phyloP scores from a whole-genome alignment of 73 alveolate species.

The Symbiodinium pilosum region DNA sequence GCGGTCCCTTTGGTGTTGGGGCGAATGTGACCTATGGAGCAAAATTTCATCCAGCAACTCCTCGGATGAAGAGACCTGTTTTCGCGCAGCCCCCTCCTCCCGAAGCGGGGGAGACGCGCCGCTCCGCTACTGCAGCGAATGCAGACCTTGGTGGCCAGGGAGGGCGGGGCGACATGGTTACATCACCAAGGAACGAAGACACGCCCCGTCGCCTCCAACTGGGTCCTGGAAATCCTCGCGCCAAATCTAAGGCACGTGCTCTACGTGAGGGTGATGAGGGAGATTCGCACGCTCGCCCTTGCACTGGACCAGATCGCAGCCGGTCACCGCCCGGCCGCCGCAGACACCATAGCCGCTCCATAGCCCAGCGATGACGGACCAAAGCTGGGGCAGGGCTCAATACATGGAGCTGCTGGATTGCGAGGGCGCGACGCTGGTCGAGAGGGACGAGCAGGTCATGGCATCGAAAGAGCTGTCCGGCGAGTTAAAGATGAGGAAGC shows the following conservation, averaged over 20 bases:
- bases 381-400: constrained; percentile 9
- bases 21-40: background rate
- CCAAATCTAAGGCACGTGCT: background rate
- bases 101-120: background rate
- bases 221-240: background rate
- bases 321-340: background rate
- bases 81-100: background rate
- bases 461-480: constrained; percentile 12
- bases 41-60: background rate
- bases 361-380: background rate
- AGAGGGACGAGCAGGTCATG: background rate
- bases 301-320: constrained; percentile 14
- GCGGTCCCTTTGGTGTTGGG: background rate
- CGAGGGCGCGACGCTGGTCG: background rate
- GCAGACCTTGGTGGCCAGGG: background rate
- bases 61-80: background rate
- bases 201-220: background rate
- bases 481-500: background rate
- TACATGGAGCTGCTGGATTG: constrained; percentile 15
- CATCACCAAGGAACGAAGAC: background rate
- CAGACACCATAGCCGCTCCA: background rate
- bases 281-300: background rate
- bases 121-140: background rate
- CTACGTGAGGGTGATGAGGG: background rate
- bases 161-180: background rate